Base-by-base conservation (phyloP, 306 rosid species). In the Senna tora region DNA sequence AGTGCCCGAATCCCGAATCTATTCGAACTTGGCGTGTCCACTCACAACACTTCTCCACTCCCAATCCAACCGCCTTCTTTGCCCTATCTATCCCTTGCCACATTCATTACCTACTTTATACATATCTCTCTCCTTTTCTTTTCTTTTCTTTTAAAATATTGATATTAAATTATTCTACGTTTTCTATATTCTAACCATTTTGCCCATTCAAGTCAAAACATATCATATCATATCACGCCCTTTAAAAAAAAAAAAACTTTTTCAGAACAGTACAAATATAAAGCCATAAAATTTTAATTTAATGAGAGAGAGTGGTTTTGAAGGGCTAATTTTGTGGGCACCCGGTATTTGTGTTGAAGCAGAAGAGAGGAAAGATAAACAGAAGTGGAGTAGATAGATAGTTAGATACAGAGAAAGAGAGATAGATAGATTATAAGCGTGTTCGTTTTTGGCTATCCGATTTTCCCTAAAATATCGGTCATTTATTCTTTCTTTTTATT, bases 71-170 rank as follows among this genome's bases (percentile, higher is more conserved):
- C 50, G 16, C 50, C 17, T 45, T 14, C 16, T 13, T 3, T 4
- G 50, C 17, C 6, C 50, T 12, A 14, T 34, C 30, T 9, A 5
- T 10, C 4, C 36, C 66, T 36, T 13, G 10, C 66, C 66, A 9
- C 66, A 34, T 34, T 36, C 30, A 36, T 36, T 34, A 60, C 66
- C 66, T 60, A 36, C 65, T 57, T 57, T 57, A 57, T 30, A 14
- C 20, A 30, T 14, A 6, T 57, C 62, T 1, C 42, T 0, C 20
- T 36, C 39, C 39, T 4, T 36, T 36, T 36, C 12, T 9, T 9
- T 9, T 4, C 7, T 39, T 39, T 39, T 39, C 1, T 39, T 39
- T 7, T 0, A 41, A 41, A 41, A 5, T 6, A 41, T 41, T 41
- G 0, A 36, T 4, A 36, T 36, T 36, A 41, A 41, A 41, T 41